Percentiles rank a stretch among this genome's conserved stretches.
These are phyloP conservation scores for Beauveria sp. DNA, from an alignment of 2,329 filamentous ascomycete species.

Conservation along the genomic window DNA sequence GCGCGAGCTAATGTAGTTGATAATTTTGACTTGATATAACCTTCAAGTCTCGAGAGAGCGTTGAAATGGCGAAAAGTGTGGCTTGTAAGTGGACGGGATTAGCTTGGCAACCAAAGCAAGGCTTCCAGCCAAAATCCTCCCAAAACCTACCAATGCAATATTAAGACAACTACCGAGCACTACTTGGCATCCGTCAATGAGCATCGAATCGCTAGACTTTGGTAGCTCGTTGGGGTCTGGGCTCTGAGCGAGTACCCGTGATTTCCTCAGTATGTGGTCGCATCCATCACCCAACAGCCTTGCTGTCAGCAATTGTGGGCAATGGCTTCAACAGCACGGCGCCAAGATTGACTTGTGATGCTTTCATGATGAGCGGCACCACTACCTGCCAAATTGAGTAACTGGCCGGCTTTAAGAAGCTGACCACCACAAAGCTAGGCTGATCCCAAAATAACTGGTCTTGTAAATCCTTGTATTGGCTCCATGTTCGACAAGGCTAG, in stretches of 20 bases:
- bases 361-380: background rate
- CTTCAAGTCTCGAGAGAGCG: background rate
- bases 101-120: background rate
- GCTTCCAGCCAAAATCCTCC: background rate
- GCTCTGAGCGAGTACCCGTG: too few species aligned
- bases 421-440: background rate
- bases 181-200: too few species aligned
- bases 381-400: conserved; percentile 1
- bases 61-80: too few species aligned
- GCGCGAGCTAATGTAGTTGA: too few species aligned
- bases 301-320: background rate
- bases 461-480: background rate
- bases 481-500: background rate
- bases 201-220: background rate
- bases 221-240: too few species aligned
- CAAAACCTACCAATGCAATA: background rate
- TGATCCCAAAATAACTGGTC: background rate
- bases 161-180: background rate
- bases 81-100: background rate
- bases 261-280: background rate
- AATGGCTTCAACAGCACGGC: too few species aligned
- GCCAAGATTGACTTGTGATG: background rate
- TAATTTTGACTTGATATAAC: background rate
- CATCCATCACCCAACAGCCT: background rate
- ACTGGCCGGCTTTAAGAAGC: background rate